These are phyloP conservation scores for Grigorovia jiainica DNA, from an alignment of 805 yeast genomes.

Conservation along the genomic window DNA sequence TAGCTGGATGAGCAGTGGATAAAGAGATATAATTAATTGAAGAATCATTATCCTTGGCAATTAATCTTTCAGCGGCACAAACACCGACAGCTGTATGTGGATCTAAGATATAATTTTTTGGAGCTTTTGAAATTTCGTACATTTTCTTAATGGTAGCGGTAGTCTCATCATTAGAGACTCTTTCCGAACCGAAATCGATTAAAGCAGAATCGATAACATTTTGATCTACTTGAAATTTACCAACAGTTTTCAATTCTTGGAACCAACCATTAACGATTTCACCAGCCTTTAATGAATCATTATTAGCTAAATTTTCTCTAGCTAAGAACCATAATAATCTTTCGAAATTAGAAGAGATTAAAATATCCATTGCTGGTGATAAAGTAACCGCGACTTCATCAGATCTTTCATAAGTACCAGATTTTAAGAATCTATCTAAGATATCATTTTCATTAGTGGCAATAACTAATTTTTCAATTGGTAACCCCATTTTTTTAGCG, in stretches of 20 bases:
- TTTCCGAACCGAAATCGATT: slow-evolving; percentile 63
- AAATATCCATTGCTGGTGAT: slow-evolving; percentile 98
- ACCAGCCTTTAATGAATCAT: slow-evolving; percentile 67
- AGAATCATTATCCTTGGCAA: slow-evolving; percentile 37
- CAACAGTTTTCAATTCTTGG: slow-evolving; percentile 62
- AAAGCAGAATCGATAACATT: slow-evolving; percentile 58
- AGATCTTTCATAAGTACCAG: slow-evolving; percentile 76
- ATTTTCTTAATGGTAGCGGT: slow-evolving; percentile 64
- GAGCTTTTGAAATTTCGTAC: slow-evolving; percentile 46
- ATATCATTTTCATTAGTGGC: slow-evolving; percentile 97
- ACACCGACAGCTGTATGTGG: slow-evolving; percentile 98
- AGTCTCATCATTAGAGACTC: slow-evolving; percentile 73
- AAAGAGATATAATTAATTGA: slow-evolving; percentile 55
- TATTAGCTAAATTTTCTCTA: slow-evolving; percentile 50
- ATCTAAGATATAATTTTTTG: slow-evolving; percentile 71
- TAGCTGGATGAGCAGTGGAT: slow-evolving; percentile 98
- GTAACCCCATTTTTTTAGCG: slow-evolving; percentile 93
- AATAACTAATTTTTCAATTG: slow-evolving; percentile 74
- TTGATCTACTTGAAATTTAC: slow-evolving; percentile 63
- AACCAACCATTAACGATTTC: slow-evolving; percentile 64
- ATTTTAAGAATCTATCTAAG: slow-evolving; percentile 79
- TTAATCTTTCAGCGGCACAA: slow-evolving; percentile 58
- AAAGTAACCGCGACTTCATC: slow-evolving; percentile 74
- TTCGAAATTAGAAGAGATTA: slow-evolving; percentile 92
- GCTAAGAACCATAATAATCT: slow-evolving; percentile 92